phyloP scores from a whole-genome alignment of 257 asterid genomes.

The Catharanthus roseus region DNA sequence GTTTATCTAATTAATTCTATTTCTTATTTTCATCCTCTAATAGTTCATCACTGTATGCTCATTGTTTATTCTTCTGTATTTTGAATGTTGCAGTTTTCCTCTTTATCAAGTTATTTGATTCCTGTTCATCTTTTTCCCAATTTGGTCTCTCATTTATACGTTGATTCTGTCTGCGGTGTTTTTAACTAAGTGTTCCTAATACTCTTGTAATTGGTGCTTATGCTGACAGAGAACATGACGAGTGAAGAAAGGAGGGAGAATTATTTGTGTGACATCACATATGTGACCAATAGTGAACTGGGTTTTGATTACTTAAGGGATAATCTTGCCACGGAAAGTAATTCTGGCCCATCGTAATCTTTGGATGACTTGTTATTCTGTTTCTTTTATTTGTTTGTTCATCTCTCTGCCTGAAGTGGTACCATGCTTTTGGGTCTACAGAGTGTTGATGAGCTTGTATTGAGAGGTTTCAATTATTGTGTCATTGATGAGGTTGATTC shows the following conservation, averaged over 20 bases:
- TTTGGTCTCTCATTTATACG: neutral
- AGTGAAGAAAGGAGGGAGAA: slow-evolving; percentile 92
- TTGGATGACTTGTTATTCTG: slow-evolving; percentile 14
- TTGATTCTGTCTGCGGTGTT: slow-evolving; percentile 4
- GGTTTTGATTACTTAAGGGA: slow-evolving; percentile 96
- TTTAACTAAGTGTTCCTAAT: slow-evolving; percentile 14
- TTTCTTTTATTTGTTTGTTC: slow-evolving; percentile 13
- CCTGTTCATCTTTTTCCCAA: neutral
- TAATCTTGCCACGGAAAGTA: slow-evolving; percentile 98
- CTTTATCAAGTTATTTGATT: neutral
- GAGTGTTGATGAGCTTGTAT: slow-evolving; percentile 89
- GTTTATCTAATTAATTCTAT: neutral
- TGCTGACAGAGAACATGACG: slow-evolving; percentile 84
- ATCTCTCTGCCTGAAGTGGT: slow-evolving; percentile 21
- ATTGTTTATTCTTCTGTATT: neutral
- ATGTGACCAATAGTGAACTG: slow-evolving; percentile 95
- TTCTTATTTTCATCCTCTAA: neutral
- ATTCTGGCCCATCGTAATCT: slow-evolving; percentile 24
- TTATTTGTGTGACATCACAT: slow-evolving; percentile 85
- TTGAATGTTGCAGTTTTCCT: neutral
- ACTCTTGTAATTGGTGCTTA: slow-evolving; percentile 26
- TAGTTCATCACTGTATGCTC: neutral
- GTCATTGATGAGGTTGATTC: slow-evolving; percentile 99
- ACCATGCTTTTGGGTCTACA: slow-evolving; percentile 39
- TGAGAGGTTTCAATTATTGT: slow-evolving; percentile 83